Evolutionary conservation across 352 stramenopile species (phyloP), one percentile per base, ranked within the genome.

Genomic region (Globisporangium acanthophoron): DNA sequence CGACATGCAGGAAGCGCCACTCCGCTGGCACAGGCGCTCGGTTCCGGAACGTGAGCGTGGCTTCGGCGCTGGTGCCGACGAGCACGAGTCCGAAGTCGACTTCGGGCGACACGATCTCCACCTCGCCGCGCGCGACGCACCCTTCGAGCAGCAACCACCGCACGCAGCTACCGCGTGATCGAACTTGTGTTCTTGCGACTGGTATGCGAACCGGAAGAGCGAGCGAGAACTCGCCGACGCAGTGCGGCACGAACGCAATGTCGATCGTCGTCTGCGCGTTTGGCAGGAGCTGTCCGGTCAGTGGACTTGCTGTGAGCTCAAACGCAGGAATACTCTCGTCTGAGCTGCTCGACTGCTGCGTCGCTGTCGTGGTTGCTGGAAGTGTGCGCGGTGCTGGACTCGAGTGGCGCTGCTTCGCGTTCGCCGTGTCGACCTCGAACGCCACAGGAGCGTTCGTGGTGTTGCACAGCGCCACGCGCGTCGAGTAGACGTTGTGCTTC

Each of bases 31-130:
- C 59, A 15, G n/a, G 46, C 8, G 70, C 69, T 11, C 54, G 52
- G 46, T 85, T 85, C 1, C 59, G 56, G 27, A 82, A 56, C 9
- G 46, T 57, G 29, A 85, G 55, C 41, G 54, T 65, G 37, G 64
- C 46, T 13, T 87, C 71, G 3, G 76, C 68, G 15, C 67, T 78
- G 9, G 72, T 66, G 18, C 80, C 79, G 5, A 85, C 80, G 4
- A 87, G 65, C 3, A 93, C 81, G 33, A 91, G 70, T 0, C 84
- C 84, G 57, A 93, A 93, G 58, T 93, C 80, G 21, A 93, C 62
- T 52, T 93, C 79, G 0, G 59, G 39, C 1, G 63, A 70, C 12
- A 74, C 37, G 24, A 93, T 76, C 15, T 74, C 60, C 5, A 93
- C 71, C 31, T 74, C 54, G 5, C 75, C 65, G 1, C 27, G 51